These are phyloP conservation scores for Rhytidhysteron rufulum DNA, from an alignment of 2,329 filamentous ascomycete genomes.

Conservation along the genomic window DNA sequence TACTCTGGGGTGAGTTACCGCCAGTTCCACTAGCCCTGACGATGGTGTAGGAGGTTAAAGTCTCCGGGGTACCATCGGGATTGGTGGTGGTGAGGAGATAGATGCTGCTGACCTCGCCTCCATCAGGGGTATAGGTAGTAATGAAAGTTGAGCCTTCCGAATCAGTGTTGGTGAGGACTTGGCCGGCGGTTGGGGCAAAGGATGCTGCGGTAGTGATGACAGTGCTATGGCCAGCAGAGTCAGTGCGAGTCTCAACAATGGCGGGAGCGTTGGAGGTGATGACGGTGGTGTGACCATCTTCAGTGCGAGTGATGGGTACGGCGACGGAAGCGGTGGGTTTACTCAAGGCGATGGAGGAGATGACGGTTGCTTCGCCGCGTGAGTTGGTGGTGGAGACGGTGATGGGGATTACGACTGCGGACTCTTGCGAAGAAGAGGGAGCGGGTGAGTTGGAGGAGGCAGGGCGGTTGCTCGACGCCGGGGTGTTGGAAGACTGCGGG, in stretches of 20 bases:
- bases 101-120: slow-evolving; percentile 37
- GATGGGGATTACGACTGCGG: slow-evolving; percentile 38
- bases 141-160: slow-evolving; percentile 37
- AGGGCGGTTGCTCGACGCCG: not conserved
- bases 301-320: slow-evolving; percentile 37
- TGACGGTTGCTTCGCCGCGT: slow-evolving; percentile 29
- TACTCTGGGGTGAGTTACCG: slow-evolving; percentile 6
- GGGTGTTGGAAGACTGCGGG: not conserved
- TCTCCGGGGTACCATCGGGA: slow-evolving; percentile 28
- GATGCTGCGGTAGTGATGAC: slow-evolving; percentile 30
- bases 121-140: slow-evolving; percentile 46
- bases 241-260: slow-evolving; percentile 35
- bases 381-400: slow-evolving; percentile 36
- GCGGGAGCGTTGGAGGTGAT: slow-evolving; percentile 36
- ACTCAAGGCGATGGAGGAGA: slow-evolving; percentile 40
- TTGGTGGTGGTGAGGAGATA: slow-evolving; percentile 35
- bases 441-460: slow-evolving; percentile 2
- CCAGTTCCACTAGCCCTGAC: slow-evolving; percentile 29
- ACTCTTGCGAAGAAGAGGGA: slow-evolving; percentile 1
- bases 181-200: slow-evolving; percentile 31
- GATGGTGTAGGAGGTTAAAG: slow-evolving; percentile 43
- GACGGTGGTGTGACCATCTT: slow-evolving; percentile 35
- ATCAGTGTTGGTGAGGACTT: slow-evolving; percentile 44
- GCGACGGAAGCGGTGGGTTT: slow-evolving; percentile 37
- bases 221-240: slow-evolving; percentile 36